Percentiles rank a stretch among this genome's conserved stretches.
Conservation (phyloP, 768 basidiomycete species). For the Mycena vulgaris region DNA sequence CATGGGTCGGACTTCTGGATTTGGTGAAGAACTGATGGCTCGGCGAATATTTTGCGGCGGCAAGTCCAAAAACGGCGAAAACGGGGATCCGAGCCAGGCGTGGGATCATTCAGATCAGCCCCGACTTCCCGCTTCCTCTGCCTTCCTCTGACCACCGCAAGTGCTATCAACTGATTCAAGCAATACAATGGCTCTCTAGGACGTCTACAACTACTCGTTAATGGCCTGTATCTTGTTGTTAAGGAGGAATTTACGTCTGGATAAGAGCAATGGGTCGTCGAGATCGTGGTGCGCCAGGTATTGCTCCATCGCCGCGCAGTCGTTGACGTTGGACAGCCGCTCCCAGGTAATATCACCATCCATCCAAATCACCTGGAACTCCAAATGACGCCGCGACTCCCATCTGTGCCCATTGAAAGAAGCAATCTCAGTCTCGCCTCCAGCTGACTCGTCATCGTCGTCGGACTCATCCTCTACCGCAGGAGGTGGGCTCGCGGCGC, state of each 20-base stretch:
- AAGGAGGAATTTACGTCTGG: not conserved
- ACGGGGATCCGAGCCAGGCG: too few species aligned
- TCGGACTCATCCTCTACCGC: not conserved
- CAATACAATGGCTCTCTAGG: not conserved
- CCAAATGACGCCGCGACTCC: conserved; percentile 1
- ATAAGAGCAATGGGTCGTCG: conserved; percentile 10
- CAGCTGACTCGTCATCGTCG: conserved; percentile 12
- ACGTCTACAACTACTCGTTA: conserved; percentile 7
- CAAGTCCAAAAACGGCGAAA: too few species aligned
- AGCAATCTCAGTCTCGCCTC: conserved; percentile 1
- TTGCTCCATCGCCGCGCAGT: conserved; percentile 23
- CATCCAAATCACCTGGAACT: conserved; percentile 29
- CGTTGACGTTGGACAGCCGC: conserved; percentile 20
- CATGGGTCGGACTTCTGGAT: too few species aligned
- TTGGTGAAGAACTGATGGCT: too few species aligned
- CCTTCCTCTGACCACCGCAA: conserved; percentile 1
- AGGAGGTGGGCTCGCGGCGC: not conserved
- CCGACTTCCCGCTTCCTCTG: not conserved
- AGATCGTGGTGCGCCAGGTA: conserved; percentile 18
- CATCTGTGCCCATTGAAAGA: conserved; percentile 18
- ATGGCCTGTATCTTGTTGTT: not conserved
- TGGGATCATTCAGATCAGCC: not conserved
- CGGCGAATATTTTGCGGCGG: too few species aligned
- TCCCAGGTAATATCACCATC: conserved; percentile 34
- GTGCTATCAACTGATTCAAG: not conserved